phyloP scores from a whole-genome alignment of 176 grass and related monocot genomes.

The Rhynchospora pubera region DNA sequence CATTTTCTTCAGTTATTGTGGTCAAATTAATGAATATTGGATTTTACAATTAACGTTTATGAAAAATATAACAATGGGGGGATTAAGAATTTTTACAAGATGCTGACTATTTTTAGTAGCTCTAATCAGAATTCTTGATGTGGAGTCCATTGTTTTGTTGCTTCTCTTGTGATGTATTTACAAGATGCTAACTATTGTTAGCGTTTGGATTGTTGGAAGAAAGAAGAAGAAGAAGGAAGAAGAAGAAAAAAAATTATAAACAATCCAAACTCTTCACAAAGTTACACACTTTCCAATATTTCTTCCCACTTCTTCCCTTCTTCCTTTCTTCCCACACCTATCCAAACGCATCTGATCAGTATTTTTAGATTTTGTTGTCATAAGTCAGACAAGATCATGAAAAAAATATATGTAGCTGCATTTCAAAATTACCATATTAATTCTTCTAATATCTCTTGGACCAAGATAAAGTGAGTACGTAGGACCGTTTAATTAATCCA shows the following conservation, averaged over 20 bases:
- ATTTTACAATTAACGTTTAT: background rate
- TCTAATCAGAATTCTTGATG: no score
- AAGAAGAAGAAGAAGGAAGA: no score
- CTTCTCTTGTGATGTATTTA: no score
- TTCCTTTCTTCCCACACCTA: no score
- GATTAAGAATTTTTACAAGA: background rate
- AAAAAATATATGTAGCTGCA: background rate
- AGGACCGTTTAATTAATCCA: conserved; percentile 22
- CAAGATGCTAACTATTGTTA: background rate
- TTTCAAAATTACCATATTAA: background rate
- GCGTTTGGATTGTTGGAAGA: no score
- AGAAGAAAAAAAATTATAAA: no score
- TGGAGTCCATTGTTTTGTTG: no score
- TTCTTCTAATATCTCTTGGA: background rate
- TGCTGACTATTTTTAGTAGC: background rate
- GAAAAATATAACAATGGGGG: background rate
- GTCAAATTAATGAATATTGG: background rate
- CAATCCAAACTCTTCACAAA: no score
- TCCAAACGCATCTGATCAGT: background rate
- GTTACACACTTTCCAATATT: no score
- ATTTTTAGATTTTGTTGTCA: background rate
- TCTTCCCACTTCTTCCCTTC: no score
- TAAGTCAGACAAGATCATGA: background rate
- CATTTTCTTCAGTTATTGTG: background rate
- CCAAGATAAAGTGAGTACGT: background rate